A percentile compares a stretch with the other conserved stretches of the same genome.
Conservation (phyloP, 2,329 filamentous ascomycete genomes). For the Arthroderma sp. region DNA sequence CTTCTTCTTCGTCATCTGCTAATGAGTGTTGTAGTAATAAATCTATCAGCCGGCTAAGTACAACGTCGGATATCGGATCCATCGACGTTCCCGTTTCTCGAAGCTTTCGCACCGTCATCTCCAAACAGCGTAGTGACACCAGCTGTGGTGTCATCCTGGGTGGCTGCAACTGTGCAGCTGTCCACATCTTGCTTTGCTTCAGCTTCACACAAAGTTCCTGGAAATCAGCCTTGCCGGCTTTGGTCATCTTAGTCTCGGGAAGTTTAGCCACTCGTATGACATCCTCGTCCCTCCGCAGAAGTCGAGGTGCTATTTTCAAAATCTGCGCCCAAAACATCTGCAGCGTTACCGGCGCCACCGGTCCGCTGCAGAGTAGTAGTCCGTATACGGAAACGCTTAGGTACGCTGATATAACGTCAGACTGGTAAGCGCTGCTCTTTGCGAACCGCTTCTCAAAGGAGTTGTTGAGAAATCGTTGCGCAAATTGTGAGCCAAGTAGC, state of each 20-base stretch:
- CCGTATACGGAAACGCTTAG: slow-evolving; percentile 22
- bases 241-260: slow-evolving; percentile 18
- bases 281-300: slow-evolving; percentile 20
- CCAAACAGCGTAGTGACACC: slow-evolving; percentile 23
- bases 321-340: slow-evolving; percentile 21
- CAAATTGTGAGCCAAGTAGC: slow-evolving; percentile 31
- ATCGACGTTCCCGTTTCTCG: slow-evolving; percentile 20
- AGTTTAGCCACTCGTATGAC: slow-evolving; percentile 15
- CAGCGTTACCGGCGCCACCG: slow-evolving; percentile 18
- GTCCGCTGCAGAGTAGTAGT: slow-evolving; percentile 17
- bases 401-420: slow-evolving; percentile 34
- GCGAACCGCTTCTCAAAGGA: slow-evolving; percentile 58
- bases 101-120: slow-evolving; percentile 18
- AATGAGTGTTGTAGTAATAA: slow-evolving; percentile 16
- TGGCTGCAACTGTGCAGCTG: slow-evolving; percentile 5
- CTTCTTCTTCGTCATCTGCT: slow-evolving; percentile 4
- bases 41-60: slow-evolving; percentile 19
- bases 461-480: slow-evolving; percentile 53
- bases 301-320: slow-evolving; percentile 14
- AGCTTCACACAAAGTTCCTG: slow-evolving; percentile 15
- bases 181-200: slow-evolving; percentile 16
- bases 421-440: slow-evolving; percentile 44
- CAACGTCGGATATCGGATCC: slow-evolving; percentile 14
- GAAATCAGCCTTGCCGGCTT: slow-evolving; percentile 18
- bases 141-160: slow-evolving; percentile 19